Evolutionary conservation across 768 basidiomycete genomes (phyloP), one percentile per base, ranked within the genome.

Genomic region (Lyophyllum atratum): DNA sequence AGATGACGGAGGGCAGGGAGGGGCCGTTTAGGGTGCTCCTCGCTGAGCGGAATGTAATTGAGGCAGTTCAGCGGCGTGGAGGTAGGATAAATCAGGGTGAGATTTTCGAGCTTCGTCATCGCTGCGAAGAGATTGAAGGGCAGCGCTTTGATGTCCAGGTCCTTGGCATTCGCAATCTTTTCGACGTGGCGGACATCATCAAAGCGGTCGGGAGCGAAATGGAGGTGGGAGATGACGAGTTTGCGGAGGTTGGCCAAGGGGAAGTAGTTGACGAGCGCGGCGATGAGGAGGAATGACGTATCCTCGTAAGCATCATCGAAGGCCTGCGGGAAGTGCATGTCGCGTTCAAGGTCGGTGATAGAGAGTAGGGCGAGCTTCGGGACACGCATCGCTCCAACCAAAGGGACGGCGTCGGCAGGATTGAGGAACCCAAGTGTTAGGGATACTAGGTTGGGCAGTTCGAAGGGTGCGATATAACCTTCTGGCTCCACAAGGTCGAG

Each of bases 21-120:
- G 49, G 51, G 55, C 5, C 28, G 28, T 26, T 11, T 15, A 2
- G 24, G 51, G 19, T n/a, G 40, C 10, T 40, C 33, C 7, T 34
- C 50, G 14, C 17, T 14, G 28, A 21, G n/a, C 6, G 52, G 42
- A 31, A 49, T 9, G 26, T 57, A 57, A n/a, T 60, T 60, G 15
- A 60, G 50, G 10, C 47, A 49, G 19, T 50, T 49, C 14, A 57
- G 52, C 25, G 56, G 49, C 21, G 52, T 25, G 8, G 55, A 45
- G n/a, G 55, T 37, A 9, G 59, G 59, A 39, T 52, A 33, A 2
- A 52, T 40, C 10, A 58, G 43, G 10, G 49, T 24, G 21, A 61
- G 49, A 10, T 25, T 49, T 15, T 55, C 47, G 17, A 61, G 56
- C 15, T 53, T 58, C n/a, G 39, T 46, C 37, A 61, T 29, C 21